Evolutionary conservation across 1,284 basidiomycete species (phyloP), one percentile per base, ranked within the genome.

Genomic region (Marasmius oreades): DNA sequence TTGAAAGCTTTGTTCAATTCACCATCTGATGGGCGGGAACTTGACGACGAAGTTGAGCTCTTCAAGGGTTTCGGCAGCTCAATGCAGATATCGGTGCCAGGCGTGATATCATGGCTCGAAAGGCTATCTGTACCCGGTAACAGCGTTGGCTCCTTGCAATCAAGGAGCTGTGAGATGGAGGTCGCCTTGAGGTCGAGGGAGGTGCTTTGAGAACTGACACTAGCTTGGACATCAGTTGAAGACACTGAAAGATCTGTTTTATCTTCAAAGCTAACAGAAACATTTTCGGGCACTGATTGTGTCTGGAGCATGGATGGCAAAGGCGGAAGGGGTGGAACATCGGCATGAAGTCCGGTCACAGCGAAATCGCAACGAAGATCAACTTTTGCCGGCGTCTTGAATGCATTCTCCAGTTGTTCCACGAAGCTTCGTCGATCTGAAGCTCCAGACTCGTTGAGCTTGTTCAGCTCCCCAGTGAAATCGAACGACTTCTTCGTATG

Each of bases 381-480:
- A 23, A 88, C 71, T 63, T 82, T 84, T 14, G 84, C 81, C 0
- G 89, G 88, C 0, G 88, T 88, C 56, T 80, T 78, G 75, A 92
- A 92, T 0, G 89, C 89, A 51, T 77, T 84, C 70, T 91, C 90
- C 10, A 92, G 71, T 67, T 91, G 87, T 67, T 92, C 90, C 3
- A 94, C 84, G 64, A 95, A 94, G 68, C 90, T 92, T 5, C 72
- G 75, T 3, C 90, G 73, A 63, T 89, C 82, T 0, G 84, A 84
- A 2, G 67, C 84, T 24, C 88, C 87, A 5, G 81, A 84, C 63
- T 86, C 83, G 56, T 86, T 86, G 44, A 94, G 77, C 60, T 76
- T 82, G 66, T 80, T 75, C 51, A 92, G 74, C 69, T 93, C 92
- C 22, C 83, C 86, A 0, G 92, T 93, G 65, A 94, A 95, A 67